These are phyloP conservation scores for Phallus indusiatus DNA, from an alignment of 768 basidiomycete genomes.

Conservation along the genomic window DNA sequence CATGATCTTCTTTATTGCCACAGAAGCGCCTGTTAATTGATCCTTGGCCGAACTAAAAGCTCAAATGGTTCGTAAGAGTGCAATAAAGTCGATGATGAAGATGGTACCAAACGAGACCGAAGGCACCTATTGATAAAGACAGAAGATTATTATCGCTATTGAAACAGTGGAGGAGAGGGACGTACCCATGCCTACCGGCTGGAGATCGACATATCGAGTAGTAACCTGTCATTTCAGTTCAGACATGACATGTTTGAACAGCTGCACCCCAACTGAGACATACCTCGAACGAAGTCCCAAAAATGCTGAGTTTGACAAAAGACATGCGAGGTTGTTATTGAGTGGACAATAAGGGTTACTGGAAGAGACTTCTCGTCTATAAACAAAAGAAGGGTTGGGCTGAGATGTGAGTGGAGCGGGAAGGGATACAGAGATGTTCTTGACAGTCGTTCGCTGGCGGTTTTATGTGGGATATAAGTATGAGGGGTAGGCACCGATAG, in stretches of 20 bases:
- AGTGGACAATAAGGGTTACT: background rate
- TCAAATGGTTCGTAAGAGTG: conserved; percentile 3
- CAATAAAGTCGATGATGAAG: conserved; percentile 1
- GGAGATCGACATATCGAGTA: conserved; percentile 97
- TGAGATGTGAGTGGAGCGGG: background rate
- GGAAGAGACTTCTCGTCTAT: background rate
- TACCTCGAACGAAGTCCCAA: conserved; percentile 96
- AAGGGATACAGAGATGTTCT: background rate
- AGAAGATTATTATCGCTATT: background rate
- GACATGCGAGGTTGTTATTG: conserved; percentile 44
- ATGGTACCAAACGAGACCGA: conserved; percentile 90
- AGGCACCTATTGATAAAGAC: conserved; percentile 58
- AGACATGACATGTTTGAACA: too few species aligned
- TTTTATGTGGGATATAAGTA: background rate
- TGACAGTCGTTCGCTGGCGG: background rate
- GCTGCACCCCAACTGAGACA: conserved; percentile 14
- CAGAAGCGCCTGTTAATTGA: conserved; percentile 86
- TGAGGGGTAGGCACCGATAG: background rate
- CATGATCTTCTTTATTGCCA: conserved; percentile 99
- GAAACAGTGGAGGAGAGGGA: conserved; percentile 3
- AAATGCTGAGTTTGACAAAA: conserved; percentile 97
- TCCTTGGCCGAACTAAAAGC: conserved; percentile 77
- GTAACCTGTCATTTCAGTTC: conserved; percentile 58
- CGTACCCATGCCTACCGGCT: conserved; percentile 98
- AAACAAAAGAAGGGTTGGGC: background rate